Evolutionary conservation across 768 basidiomycete species (phyloP).

Genomic region (Tylopilus intermedius): DNA sequence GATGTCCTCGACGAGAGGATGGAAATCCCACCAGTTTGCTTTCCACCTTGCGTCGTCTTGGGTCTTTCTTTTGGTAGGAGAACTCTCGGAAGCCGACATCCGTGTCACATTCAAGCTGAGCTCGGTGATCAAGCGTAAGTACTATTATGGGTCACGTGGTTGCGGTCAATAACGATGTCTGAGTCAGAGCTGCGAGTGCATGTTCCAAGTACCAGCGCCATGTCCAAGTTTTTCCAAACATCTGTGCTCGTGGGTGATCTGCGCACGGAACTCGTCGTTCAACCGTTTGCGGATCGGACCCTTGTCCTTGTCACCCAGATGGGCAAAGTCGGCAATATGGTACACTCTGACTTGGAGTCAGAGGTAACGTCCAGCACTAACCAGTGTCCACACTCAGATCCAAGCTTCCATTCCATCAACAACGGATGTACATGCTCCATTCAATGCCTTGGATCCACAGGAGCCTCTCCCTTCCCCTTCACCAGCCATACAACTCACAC

Average conservation of each 20-base stretch:
- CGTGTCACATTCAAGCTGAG: not conserved
- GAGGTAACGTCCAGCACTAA: conserved; percentile 1
- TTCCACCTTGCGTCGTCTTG: conserved; percentile 53
- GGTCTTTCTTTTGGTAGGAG: conserved; percentile 51
- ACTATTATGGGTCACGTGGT: conserved; percentile 4
- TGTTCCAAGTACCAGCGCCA: not conserved
- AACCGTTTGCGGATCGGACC: conserved; percentile 73
- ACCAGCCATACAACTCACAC: conserved; percentile 68
- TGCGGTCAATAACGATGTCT: too few species aligned
- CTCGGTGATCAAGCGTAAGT: not conserved
- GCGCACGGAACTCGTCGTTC: conserved; percentile 70
- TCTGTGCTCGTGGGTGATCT: conserved; percentile 50
- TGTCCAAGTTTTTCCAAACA: conserved; percentile 36
- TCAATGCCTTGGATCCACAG: conserved; percentile 32
- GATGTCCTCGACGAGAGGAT: conserved; percentile 54
- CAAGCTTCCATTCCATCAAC: conserved; percentile 74
- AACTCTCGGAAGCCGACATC: conserved; percentile 25
- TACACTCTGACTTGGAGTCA: conserved; percentile 33
- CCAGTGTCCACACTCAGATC: conserved; percentile 44
- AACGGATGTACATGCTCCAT: conserved; percentile 41
- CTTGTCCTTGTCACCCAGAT: conserved; percentile 88
- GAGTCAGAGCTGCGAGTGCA: too few species aligned
- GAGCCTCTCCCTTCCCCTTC: conserved; percentile 53
- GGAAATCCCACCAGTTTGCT: conserved; percentile 71
- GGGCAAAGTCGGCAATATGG: conserved; percentile 86